These are phyloP conservation scores for Populus tomentosa DNA, from an alignment of 441 rosid species.

Conservation along the genomic window DNA sequence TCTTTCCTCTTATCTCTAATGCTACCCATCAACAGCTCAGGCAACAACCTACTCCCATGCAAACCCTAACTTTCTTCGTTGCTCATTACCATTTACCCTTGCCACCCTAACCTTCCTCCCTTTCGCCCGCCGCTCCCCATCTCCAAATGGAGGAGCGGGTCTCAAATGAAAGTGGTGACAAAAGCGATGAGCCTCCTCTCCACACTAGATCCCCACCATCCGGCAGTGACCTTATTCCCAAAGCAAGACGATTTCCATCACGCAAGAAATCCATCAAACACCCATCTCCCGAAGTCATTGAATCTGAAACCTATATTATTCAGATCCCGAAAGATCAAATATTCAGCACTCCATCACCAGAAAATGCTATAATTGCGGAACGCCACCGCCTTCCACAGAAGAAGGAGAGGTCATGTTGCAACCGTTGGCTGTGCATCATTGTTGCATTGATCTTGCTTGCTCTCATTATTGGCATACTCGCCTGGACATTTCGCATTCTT, in stretches of 20 bases:
- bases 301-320: conserved; percentile 27
- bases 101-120: conserved; percentile 9
- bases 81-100: neutral
- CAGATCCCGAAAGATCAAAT: conserved; percentile 49
- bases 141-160: conserved; percentile 44
- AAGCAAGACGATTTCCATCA: neutral
- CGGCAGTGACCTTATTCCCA: neutral
- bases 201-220: neutral
- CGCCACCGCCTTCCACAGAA: conserved; percentile 3
- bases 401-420: neutral
- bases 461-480: neutral
- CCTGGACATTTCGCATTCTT: neutral
- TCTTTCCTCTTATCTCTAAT: neutral
- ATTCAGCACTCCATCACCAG: conserved; percentile 34
- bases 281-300: neutral
- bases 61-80: conserved; percentile 18
- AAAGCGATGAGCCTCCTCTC: neutral
- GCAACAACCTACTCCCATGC: conserved; percentile 29
- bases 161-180: neutral
- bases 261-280: neutral
- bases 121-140: conserved; percentile 15
- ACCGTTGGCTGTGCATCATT: conserved; percentile 1
- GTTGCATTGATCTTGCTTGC: conserved; percentile 12
- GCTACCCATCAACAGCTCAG: conserved; percentile 1
- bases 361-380: conserved; percentile 29